A percentile compares a stretch with the other conserved stretches of the same genome.
These are phyloP conservation scores for Kokia cookei DNA, from an alignment of 441 rosid species.

Conservation along the genomic window DNA sequence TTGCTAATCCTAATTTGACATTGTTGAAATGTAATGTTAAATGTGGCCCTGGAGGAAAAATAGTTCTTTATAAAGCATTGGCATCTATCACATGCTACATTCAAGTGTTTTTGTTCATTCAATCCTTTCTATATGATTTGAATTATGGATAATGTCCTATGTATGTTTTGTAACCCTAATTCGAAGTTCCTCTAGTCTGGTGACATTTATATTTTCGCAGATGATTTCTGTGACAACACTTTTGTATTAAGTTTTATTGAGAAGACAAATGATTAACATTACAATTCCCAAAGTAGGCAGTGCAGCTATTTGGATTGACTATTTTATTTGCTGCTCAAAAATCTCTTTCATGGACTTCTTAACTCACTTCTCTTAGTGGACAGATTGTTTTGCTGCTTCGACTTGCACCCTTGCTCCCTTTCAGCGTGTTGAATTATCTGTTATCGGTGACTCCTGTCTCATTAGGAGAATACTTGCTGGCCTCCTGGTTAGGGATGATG, in stretches of 20 bases:
- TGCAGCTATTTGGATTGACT: neutral
- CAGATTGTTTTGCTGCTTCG: constrained; percentile 70
- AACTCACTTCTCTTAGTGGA: constrained; percentile 2
- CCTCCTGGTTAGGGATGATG: constrained; percentile 97
- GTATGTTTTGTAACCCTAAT: neutral
- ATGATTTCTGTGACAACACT: neutral
- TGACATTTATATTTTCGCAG: neutral
- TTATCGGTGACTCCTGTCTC: constrained; percentile 78
- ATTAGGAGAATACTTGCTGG: constrained; percentile 64
- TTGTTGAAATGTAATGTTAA: neutral
- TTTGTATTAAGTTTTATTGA: neutral
- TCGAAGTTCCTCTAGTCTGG: neutral
- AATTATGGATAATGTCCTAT: neutral
- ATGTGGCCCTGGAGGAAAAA: neutral
- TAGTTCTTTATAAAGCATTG: neutral
- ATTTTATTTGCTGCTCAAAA: neutral
- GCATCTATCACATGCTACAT: neutral
- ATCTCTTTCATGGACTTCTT: neutral
- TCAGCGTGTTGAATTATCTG: constrained; percentile 88
- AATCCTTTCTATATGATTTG: neutral
- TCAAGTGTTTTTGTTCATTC: neutral
- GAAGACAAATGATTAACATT: neutral
- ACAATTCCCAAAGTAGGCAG: neutral
- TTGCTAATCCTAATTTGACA: neutral
- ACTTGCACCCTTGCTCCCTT: constrained; percentile 92